Base-by-base conservation (phyloP, 2,329 filamentous ascomycete species). In the Alternaria sp. region DNA sequence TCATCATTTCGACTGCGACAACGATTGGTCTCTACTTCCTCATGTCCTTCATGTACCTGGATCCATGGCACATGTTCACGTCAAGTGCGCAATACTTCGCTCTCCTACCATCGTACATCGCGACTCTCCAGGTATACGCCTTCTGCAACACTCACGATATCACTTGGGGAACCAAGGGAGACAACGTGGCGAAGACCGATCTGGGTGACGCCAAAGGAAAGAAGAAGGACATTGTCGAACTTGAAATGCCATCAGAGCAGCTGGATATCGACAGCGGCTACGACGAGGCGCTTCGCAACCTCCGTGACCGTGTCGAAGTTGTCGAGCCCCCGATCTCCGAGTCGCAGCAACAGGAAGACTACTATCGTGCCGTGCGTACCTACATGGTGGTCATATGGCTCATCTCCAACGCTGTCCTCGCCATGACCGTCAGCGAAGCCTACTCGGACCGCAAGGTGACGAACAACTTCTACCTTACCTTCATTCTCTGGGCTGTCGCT, bases 131-230 rank as follows among this genome's bases (percentile, higher is more conserved):
- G 81, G 93, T 98, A 19, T 99, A 99, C 82, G 96, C 96, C 46
- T 99, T 99, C 81, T 98, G 96, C 85, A 99, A 99, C 83, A 97
- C 95, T 0, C 96, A 99, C 87, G 96, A 99, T 79, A 93, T 99
- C 19, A 97, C 94, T 0, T 99, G 96, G 96, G 96, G 96, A 47
- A 99, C 96, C 49, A 99, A 99, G 83, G 96, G 96, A 61, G 96
- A 99, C 85, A 99, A 99, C 80, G 89, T 97, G 36, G 90, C 96
- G 73, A 91, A 93, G 80, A 97, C 92, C 8, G 96, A 99, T 77
- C 89, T 99, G 1, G 96, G 96, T 60, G 89, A 92, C 6, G 96
- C 96, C 12, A 88, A 92, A 53, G 90, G 91, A 68, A 92, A 91
- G 59, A 88, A 88, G 49, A 85, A 85, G 51, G 87, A 90, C 62